Evolutionary conservation across 306 rosid species (phyloP), one percentile per base, ranked within the genome.

Genomic region (Fagus sylvatica): DNA sequence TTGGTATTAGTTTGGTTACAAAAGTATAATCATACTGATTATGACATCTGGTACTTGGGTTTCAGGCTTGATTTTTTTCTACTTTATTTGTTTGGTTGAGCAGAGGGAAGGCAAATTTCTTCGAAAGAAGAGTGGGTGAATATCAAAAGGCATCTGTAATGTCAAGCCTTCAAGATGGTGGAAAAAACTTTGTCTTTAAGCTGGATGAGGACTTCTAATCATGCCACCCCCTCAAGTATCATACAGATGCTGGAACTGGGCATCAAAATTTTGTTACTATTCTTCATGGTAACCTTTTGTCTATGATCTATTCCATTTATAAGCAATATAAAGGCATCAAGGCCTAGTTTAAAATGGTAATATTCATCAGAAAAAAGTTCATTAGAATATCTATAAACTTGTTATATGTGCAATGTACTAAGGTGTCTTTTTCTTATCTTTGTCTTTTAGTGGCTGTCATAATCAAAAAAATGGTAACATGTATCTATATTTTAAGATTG

Each of bases 31-130:
- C 59, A n/a, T 30, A 60, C 48, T 73, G 70, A 67, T 66, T 53
- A 51, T 22, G 34, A 67, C 60, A 37, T 22, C 36, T 8, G 75
- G 17, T 33, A 22, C 2, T 6, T 37, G 5, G 54, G 6, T 16
- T 33, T 22, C 41, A 41, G n/a, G 72, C 73, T 34, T 60, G 39
- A 42, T 51, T 61, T 69, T 84, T 46, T 73, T 71, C 71, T 7
- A 19, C 72, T 7, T 73, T 16, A 57, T 61, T 32, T 32, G 17
- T 55, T 40, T 81, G 86, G 77, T 81, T 84, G 78, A 70, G 79
- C 94, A 93, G 98, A 78, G 98, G 98, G 76, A 93, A 93, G 93
- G 67, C 98, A 11, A 93, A 93, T 83, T 93, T 93, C 82, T 93
- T 93, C 56, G 98, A 93, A 83, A 88, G 91, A 81, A 88, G 96